These are phyloP conservation scores for Phyllosticta paracitricarpa DNA, from an alignment of 2,329 filamentous ascomycete genomes.

Conservation along the genomic window DNA sequence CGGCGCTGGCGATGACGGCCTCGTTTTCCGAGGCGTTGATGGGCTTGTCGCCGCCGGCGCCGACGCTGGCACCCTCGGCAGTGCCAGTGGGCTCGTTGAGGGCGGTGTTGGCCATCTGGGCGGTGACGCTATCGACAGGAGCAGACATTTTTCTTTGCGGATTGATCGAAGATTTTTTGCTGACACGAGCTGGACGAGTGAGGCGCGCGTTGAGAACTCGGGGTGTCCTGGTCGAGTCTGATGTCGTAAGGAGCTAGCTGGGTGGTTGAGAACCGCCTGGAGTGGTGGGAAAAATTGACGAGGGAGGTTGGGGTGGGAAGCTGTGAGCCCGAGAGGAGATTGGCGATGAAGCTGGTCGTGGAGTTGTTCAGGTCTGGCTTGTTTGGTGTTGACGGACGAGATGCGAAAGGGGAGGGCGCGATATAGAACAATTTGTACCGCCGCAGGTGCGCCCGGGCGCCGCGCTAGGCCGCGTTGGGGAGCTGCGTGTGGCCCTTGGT, in stretches of 20 bases:
- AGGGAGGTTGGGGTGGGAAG: slow-evolving; percentile 43
- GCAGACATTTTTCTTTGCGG: slow-evolving; percentile 70
- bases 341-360: slow-evolving; percentile 7
- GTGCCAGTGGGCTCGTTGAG: slow-evolving; percentile 47
- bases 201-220: slow-evolving; percentile 28
- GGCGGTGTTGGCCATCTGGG: slow-evolving; percentile 55
- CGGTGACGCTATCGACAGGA: slow-evolving; percentile 66
- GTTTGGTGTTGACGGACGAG: slow-evolving; percentile 10
- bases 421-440: slow-evolving; percentile 9
- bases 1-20: slow-evolving; percentile 90
- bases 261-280: slow-evolving; percentile 36
- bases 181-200: slow-evolving; percentile 36
- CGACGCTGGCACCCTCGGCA: slow-evolving; percentile 45
- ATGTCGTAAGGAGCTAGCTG: slow-evolving; percentile 19
- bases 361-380: slow-evolving; percentile 7
- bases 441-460: slow-evolving; percentile 8
- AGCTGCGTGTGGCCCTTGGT: neutral
- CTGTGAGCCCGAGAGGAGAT: slow-evolving; percentile 33
- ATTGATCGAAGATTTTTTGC: slow-evolving; percentile 35
- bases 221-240: slow-evolving; percentile 32
- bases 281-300: slow-evolving; percentile 40
- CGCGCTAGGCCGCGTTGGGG: slow-evolving; percentile 2
- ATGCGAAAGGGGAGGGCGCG: slow-evolving; percentile 11
- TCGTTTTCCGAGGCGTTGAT: slow-evolving; percentile 69
- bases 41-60: slow-evolving; percentile 48